A percentile compares a stretch with the other conserved stretches of the same genome.
Conservation (phyloP, 106 monocot genomes). For the Acorus calamus region DNA sequence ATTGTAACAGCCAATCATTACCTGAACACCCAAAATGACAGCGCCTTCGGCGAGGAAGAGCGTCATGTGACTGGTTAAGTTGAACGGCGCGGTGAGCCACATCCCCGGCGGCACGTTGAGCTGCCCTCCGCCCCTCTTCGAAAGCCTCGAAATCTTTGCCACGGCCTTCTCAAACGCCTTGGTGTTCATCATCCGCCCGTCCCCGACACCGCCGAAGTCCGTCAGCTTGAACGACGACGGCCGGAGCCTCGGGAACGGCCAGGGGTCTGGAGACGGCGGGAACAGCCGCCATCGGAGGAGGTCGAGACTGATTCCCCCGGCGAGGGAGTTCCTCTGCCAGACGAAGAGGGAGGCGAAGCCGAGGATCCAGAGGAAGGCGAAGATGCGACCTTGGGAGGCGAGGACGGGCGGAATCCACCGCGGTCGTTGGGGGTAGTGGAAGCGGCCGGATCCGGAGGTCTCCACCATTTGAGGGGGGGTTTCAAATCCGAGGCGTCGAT, state of each 20-base stretch:
- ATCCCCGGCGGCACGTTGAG: constrained; percentile 32
- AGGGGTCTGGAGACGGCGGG: neutral
- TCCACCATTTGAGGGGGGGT: constrained; percentile 4
- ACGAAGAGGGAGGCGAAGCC: constrained; percentile 17
- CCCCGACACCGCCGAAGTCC: constrained; percentile 61
- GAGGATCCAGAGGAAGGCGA: constrained; percentile 24
- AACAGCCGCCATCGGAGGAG: neutral
- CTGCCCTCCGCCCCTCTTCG: constrained; percentile 40
- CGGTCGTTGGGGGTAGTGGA: constrained; percentile 5
- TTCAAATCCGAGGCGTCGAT: neutral
- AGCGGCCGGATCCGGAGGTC: constrained; percentile 1
- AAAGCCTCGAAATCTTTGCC: constrained; percentile 18
- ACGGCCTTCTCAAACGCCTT: constrained; percentile 53
- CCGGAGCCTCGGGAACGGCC: constrained; percentile 5
- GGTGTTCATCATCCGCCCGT: constrained; percentile 46
- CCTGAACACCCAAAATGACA: constrained; percentile 41
- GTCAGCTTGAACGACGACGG: constrained; percentile 28
- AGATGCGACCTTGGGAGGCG: constrained; percentile 4
- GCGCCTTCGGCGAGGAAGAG: constrained; percentile 52
- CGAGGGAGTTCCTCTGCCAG: constrained; percentile 26
- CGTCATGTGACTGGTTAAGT: constrained; percentile 68
- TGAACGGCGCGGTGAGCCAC: constrained; percentile 68
- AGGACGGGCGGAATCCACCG: constrained; percentile 6
- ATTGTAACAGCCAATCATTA: neutral
- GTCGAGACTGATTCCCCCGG: neutral